Base-by-base conservation (phyloP, 2,329 filamentous ascomycete species). In the Cercospora sp. region DNA sequence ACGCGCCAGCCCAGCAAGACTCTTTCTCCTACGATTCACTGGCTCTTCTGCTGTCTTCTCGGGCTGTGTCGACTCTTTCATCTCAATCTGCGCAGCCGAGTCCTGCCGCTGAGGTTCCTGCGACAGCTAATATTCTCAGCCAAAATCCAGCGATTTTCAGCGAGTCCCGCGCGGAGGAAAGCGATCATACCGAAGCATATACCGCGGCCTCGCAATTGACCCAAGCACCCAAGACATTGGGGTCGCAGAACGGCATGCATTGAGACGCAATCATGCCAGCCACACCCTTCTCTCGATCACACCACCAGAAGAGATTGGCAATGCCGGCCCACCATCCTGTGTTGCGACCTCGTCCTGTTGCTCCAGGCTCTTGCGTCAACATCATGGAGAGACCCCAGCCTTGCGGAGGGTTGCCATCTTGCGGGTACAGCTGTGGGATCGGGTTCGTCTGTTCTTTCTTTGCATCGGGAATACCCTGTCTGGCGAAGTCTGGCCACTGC, bases 361-460 rank as follows among this genome's bases (percentile, higher is more conserved):
- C 68, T 12, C 77, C 77, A 16, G 77, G 72, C 59, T 78, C 76
- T 23, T 74, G 71, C 5, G 75, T 79, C 45, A 79, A 67, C 70
- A 78, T 75, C 69, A 79, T 78, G 7, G 72, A 74, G 20, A 91
- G 78, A 0, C 88, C 88, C 88, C 88, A 91, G 10, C 89, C 89
- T 73, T 90, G 88, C 0, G 88, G 85, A 26, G 82, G 83, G 68
- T 84, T 79, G 20, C 80, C 80, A 40, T 72, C 69, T 60, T 72
- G 68, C 3, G 66, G 67, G 65, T 70, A 71, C 31, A 72, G 64
- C 31, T 88, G 85, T 0, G 81, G 78, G 1, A 84, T 62, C 10
- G 73, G 58, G 66, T 78, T 79, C 2, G 77, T 75, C 45, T 74
- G 71, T 59, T 79, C 78, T 16, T 75, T 69, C 67, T 79, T 80